Conservation (phyloP, 441 rosid species). For the Croton setiger region DNA sequence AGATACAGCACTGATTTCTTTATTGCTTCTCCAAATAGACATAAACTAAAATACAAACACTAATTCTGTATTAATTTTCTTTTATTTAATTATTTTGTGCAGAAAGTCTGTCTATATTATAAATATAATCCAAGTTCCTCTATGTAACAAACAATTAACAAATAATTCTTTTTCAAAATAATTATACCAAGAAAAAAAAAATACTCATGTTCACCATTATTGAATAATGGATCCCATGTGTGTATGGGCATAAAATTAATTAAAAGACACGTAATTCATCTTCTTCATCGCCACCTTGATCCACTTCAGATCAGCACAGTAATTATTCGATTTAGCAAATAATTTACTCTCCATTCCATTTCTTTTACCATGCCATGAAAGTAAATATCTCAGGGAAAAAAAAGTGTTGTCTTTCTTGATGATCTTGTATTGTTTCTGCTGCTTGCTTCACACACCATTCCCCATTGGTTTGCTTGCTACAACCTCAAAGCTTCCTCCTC, state of each 20-base stretch:
- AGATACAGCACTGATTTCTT: constrained; percentile 11
- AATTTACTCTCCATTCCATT: background rate
- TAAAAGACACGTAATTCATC: background rate
- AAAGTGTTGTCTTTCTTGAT: background rate
- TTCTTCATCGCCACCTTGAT: background rate
- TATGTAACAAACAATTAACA: constrained; percentile 22
- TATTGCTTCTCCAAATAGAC: constrained; percentile 8
- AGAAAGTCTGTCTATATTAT: background rate
- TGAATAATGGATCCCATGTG: constrained; percentile 27
- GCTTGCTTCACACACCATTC: constrained; percentile 25
- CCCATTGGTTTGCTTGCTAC: constrained; percentile 36
- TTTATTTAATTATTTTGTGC: constrained; percentile 11
- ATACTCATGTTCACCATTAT: constrained; percentile 17
- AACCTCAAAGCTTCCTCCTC: constrained; percentile 42
- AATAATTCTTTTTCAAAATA: background rate
- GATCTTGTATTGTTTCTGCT: constrained; percentile 8
- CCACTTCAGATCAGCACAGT: background rate
- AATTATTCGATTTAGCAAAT: background rate
- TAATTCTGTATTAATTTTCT: background rate
- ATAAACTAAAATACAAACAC: constrained; percentile 15
- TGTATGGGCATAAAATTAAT: constrained; percentile 17
- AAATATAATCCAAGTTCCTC: constrained; percentile 1
- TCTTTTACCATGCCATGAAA: background rate
- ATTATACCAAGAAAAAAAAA: background rate
- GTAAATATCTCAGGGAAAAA: background rate